phyloP scores from a whole-genome alignment of 169 alveolate species.

The Amoebophrya sp. region DNA sequence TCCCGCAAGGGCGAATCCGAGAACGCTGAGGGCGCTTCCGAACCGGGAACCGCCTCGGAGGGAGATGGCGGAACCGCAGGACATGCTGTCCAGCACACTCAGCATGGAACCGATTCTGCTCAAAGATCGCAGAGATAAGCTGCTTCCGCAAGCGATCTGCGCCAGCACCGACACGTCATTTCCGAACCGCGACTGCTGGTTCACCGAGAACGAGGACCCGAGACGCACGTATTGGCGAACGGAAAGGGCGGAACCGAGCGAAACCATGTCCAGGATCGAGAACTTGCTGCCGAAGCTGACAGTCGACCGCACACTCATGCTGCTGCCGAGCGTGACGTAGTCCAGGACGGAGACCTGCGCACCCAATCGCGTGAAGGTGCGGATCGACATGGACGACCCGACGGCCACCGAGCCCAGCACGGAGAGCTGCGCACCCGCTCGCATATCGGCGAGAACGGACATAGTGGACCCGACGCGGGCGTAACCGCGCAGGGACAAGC shows the following conservation, averaged over 20 bases:
- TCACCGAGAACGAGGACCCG: conserved; percentile 9
- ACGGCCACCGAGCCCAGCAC: background rate
- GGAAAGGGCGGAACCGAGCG: background rate
- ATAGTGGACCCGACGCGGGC: background rate
- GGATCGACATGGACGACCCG: background rate
- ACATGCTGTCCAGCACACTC: background rate
- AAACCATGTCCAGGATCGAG: conserved; percentile 4
- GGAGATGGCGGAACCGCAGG: conserved; percentile 8
- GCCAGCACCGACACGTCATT: conserved; percentile 9
- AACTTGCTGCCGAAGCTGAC: background rate
- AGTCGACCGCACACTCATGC: background rate
- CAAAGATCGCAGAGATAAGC: conserved; percentile 15
- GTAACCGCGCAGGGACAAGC: background rate
- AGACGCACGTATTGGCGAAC: background rate
- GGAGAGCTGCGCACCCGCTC: background rate
- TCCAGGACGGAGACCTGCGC: background rate
- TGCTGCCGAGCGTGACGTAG: background rate
- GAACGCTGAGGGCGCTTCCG: background rate
- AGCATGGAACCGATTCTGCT: background rate
- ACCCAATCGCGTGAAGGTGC: background rate
- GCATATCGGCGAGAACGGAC: background rate
- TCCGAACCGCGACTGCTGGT: background rate
- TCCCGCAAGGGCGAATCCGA: background rate
- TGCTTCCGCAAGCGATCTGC: background rate
- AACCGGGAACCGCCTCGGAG: background rate